phyloP scores from a whole-genome alignment of 225 moss, liverwort and hornwort species.

The Takakia lepidozioides region DNA sequence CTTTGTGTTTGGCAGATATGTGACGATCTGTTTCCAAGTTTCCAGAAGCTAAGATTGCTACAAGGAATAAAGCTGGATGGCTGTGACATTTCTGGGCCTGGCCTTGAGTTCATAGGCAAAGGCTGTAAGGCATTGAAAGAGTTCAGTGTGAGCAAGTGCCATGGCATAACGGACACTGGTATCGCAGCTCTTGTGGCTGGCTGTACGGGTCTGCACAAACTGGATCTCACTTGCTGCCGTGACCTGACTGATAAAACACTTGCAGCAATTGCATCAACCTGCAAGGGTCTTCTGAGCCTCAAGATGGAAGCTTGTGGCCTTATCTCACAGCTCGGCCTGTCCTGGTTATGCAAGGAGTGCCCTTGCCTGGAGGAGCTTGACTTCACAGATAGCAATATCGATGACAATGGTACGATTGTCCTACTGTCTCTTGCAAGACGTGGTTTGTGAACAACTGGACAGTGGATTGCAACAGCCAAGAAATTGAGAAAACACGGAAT shows the following conservation, averaged over 20 bases:
- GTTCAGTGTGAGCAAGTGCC: constrained; percentile 75
- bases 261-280: constrained; percentile 46
- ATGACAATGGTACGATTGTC: constrained; percentile 71
- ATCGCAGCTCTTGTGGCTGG: constrained; percentile 40
- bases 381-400: constrained; percentile 64
- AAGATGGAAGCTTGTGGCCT: constrained; percentile 71
- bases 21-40: constrained; percentile 32
- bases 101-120: constrained; percentile 57
- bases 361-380: constrained; percentile 62
- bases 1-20: too few species aligned
- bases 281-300: constrained; percentile 50
- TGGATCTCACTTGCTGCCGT: constrained; percentile 82
- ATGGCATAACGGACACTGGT: constrained; percentile 62
- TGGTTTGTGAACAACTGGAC: too few species aligned
- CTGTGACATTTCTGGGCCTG: constrained; percentile 45
- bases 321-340: constrained; percentile 45
- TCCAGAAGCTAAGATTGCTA: constrained; percentile 55
- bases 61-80: constrained; percentile 69
- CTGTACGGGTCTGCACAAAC: constrained; percentile 54
- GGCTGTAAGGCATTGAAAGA: constrained; percentile 72
- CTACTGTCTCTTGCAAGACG: too few species aligned
- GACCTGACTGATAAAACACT: constrained; percentile 61
- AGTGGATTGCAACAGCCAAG: too few species aligned
- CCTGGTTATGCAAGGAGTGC: constrained; percentile 42
- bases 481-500: too few species aligned